phyloP scores from a whole-genome alignment of 306 rosid species.

The Vachellia pachyceras region DNA sequence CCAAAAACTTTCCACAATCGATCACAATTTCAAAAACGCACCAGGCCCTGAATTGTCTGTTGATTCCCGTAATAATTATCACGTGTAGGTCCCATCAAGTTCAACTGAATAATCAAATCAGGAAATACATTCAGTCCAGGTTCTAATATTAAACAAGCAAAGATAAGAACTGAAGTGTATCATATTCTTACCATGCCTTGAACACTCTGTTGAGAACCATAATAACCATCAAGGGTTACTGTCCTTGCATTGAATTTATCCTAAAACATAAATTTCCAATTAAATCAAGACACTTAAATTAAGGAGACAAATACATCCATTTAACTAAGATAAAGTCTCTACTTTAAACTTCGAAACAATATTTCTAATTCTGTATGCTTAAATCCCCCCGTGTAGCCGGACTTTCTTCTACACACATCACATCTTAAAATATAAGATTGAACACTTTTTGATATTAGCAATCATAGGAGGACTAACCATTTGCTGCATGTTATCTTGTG shows the following conservation, averaged over 20 bases:
- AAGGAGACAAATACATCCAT: conserved; percentile 20
- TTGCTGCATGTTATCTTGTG: conserved; percentile 91
- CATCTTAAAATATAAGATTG: conserved; percentile 3
- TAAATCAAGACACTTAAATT: conserved; percentile 34
- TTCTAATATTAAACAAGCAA: conserved; percentile 24
- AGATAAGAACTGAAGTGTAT: conserved; percentile 35
- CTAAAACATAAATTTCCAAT: conserved; percentile 54
- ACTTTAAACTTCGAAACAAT: conserved; percentile 27
- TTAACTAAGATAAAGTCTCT: conserved; percentile 31
- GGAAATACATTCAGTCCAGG: conserved; percentile 14
- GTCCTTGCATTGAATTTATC: conserved; percentile 85
- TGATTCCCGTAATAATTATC: conserved; percentile 92
- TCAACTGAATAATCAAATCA: conserved; percentile 67
- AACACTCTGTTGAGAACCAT: conserved; percentile 76
- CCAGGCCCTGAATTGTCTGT: conserved; percentile 91
- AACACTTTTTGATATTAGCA: conserved; percentile 30
- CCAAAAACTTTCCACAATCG: conserved; percentile 6
- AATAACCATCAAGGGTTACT: conserved; percentile 83
- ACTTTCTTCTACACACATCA: conserved; percentile 19
- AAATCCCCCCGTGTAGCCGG: conserved; percentile 12
- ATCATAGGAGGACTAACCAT: conserved; percentile 69
- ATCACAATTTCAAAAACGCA: conserved; percentile 47
- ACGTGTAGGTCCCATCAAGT: conserved; percentile 96
- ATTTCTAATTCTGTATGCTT: neutral
- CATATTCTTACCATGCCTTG: conserved; percentile 83